Evolutionary conservation across 352 stramenopile species (phyloP).

Genomic region (Pythium guiyangense): DNA sequence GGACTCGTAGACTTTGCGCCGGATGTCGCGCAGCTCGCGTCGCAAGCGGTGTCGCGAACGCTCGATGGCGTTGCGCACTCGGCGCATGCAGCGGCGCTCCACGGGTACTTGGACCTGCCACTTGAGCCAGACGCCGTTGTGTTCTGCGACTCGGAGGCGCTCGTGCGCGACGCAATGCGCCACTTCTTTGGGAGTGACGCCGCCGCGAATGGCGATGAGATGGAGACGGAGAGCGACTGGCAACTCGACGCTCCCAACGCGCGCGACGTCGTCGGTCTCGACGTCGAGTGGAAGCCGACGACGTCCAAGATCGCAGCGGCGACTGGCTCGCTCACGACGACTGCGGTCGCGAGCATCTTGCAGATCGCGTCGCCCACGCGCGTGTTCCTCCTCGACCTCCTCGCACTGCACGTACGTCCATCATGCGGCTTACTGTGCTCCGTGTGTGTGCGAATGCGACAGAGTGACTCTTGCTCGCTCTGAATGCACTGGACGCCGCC

Average conservation of each 20-base stretch:
- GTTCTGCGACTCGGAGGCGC: slow-evolving; percentile 39
- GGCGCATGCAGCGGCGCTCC: not conserved
- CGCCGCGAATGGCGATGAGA: not conserved
- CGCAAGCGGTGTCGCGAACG: not conserved
- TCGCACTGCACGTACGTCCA: slow-evolving; percentile 45
- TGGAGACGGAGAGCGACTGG: too few species aligned
- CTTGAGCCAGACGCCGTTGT: slow-evolving; percentile 19
- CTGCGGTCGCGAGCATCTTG: slow-evolving; percentile 59
- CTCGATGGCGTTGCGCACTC: not conserved
- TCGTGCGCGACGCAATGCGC: slow-evolving; percentile 16
- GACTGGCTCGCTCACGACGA: too few species aligned
- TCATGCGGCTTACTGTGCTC: not conserved
- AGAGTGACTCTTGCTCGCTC: too few species aligned
- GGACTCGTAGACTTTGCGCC: slow-evolving; percentile 34
- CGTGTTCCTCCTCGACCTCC: slow-evolving; percentile 56
- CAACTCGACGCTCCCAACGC: too few species aligned
- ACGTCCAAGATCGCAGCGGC: too few species aligned
- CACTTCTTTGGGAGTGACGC: slow-evolving; percentile 19
- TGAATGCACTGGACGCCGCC: not conserved
- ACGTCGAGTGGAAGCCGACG: too few species aligned
- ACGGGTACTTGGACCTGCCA: slow-evolving; percentile 24
- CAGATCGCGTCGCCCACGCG: slow-evolving; percentile 43
- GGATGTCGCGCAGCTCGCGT: slow-evolving; percentile 15
- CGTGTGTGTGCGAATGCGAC: slow-evolving; percentile 1
- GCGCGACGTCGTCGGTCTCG: too few species aligned